phyloP scores from a whole-genome alignment of 805 yeast genomes.

The Komagataella kurtzmanii region DNA sequence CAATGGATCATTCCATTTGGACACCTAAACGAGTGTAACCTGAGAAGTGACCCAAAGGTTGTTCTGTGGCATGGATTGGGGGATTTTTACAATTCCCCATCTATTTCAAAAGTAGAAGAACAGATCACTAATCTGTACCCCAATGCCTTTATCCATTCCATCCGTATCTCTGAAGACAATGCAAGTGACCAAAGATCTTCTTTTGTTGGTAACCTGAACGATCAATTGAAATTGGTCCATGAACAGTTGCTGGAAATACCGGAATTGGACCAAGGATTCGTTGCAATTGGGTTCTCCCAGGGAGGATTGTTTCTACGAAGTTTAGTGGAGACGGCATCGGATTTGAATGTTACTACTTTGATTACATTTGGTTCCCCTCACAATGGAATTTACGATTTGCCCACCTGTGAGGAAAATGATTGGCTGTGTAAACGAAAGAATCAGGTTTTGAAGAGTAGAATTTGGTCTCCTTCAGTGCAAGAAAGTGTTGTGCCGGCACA shows the following conservation, averaged over 20 bases:
- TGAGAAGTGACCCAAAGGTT: conserved; percentile 13
- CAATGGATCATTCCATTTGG: background rate
- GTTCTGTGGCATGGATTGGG: conserved; percentile 85
- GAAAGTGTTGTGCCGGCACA: conserved; percentile 55
- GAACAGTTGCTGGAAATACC: conserved; percentile 30
- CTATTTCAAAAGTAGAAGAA: conserved; percentile 33
- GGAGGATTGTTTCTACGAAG: conserved; percentile 75
- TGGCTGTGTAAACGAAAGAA: conserved; percentile 51
- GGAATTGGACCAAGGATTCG: conserved; percentile 41
- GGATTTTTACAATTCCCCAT: conserved; percentile 51
- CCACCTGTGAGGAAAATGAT: conserved; percentile 37
- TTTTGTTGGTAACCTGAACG: conserved; percentile 44
- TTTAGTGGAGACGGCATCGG: conserved; percentile 42
- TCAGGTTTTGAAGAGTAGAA: conserved; percentile 37
- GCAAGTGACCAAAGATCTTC: conserved; percentile 39
- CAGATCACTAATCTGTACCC: conserved; percentile 33
- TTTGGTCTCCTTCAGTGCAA: conserved; percentile 48
- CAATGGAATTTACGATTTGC: conserved; percentile 59
- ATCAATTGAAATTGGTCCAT: conserved; percentile 43
- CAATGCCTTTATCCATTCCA: conserved; percentile 35
- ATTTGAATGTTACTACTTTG: conserved; percentile 30
- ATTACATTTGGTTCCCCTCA: conserved; percentile 78
- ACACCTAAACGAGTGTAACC: background rate
- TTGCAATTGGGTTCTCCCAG: conserved; percentile 71
- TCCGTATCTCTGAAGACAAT: conserved; percentile 35